Percentiles rank a stretch among this genome's conserved stretches.
phyloP scores from a whole-genome alignment of 768 basidiomycete genomes.

The Termitomyces sp. region DNA sequence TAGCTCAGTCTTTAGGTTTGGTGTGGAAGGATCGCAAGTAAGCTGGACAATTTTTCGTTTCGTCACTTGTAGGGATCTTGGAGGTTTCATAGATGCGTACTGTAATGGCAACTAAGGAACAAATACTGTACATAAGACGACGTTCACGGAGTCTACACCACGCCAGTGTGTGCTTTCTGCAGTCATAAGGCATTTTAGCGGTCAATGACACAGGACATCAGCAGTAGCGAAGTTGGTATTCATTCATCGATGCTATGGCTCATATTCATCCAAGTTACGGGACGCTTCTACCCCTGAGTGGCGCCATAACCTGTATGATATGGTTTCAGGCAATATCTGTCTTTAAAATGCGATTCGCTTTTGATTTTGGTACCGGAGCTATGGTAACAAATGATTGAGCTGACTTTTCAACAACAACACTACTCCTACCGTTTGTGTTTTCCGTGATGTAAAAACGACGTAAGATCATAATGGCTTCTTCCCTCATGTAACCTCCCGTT shows the following conservation, averaged over 20 bases:
- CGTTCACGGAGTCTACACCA: not conserved
- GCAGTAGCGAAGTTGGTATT: not conserved
- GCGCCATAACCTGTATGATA: not conserved
- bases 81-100: not conserved
- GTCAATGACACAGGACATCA: not conserved
- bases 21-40: constrained; percentile 28
- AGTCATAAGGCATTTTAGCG: not conserved
- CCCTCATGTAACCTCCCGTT: constrained; percentile 67
- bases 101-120: not conserved
- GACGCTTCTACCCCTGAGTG: too few relatives aligned
- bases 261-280: not conserved
- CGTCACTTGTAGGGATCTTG: constrained; percentile 6
- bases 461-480: constrained; percentile 83
- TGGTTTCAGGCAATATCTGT: constrained; percentile 48
- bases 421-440: constrained; percentile 71
- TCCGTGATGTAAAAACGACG: constrained; percentile 91
- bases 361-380: constrained; percentile 92
- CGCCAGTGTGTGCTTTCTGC: not conserved
- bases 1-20: constrained; percentile 57
- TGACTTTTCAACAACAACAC: not conserved
- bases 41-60: constrained; percentile 7
- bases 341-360: constrained; percentile 79
- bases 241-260: too few relatives aligned
- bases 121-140: not conserved
- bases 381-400: constrained; percentile 10